Evolutionary conservation across 192 early-diverging fungal genomes (phyloP).

Genomic region (Backusella mclennaniae): DNA sequence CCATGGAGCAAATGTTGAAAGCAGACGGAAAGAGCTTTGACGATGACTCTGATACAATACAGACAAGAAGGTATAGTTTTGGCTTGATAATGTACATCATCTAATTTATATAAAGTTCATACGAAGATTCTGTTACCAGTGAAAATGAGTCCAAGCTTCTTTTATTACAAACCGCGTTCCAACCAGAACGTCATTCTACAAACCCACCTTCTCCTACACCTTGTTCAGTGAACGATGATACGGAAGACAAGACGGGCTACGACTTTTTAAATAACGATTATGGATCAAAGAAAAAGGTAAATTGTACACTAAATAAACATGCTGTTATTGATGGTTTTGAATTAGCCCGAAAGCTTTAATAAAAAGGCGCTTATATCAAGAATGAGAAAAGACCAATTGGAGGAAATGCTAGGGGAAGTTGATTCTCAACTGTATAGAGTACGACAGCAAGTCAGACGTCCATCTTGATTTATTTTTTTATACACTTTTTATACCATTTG

Average conservation of each 20-base stretch:
- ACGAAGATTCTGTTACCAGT: background rate
- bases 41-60: background rate
- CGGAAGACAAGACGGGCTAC: background rate
- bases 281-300: constrained; percentile 13
- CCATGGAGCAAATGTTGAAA: constrained; percentile 20
- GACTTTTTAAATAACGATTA: background rate
- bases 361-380: constrained; percentile 46
- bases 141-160: background rate
- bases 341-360: constrained; percentile 12
- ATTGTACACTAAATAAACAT: too few relatives aligned
- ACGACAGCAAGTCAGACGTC: constrained; percentile 38
- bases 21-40: constrained; percentile 8
- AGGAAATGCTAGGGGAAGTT: constrained; percentile 48
- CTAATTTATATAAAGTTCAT: background rate
- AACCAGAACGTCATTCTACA: background rate
- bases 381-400: constrained; percentile 46
- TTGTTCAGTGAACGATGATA: background rate
- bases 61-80: background rate
- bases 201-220: constrained; percentile 15
- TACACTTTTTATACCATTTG: constrained; percentile 1
- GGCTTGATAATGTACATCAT: background rate
- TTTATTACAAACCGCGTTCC: constrained; percentile 5
- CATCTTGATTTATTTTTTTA: background rate
- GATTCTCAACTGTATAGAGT: constrained; percentile 48
- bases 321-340: too few relatives aligned